A percentile compares a stretch with the other conserved stretches of the same genome.
Evolutionary conservation across 2,329 filamentous ascomycete genomes (phyloP).

Genomic region (Colletotrichum neosansevieriae): DNA sequence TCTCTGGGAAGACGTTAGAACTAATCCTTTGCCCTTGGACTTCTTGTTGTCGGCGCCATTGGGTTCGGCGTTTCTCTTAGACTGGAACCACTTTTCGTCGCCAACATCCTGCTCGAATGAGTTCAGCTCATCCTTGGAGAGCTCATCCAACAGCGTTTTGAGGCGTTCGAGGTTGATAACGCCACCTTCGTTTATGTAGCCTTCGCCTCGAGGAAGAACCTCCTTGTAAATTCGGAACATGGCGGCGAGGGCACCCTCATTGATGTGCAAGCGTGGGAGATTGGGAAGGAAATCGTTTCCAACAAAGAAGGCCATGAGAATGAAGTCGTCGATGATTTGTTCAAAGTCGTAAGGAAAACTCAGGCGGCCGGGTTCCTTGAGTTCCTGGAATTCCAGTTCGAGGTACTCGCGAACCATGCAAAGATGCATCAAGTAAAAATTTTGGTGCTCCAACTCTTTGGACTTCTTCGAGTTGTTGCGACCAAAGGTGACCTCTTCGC

Average conservation of each 20-base stretch:
- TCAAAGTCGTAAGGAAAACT: conserved; percentile 92
- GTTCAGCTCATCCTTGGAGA: conserved; percentile 89
- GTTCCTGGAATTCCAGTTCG: conserved; percentile 95
- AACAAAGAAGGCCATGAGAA: conserved; percentile 99
- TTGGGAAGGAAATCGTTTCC: conserved; percentile 99
- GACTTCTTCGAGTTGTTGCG: conserved; percentile 88
- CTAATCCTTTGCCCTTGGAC: conserved; percentile 69
- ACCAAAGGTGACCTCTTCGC: conserved; percentile 98
- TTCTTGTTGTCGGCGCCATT: conserved; percentile 67
- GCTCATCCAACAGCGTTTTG: conserved; percentile 80
- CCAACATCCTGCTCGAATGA: conserved; percentile 92
- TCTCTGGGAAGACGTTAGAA: conserved; percentile 84
- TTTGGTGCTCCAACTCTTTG: conserved; percentile 97
- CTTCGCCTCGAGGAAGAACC: conserved; percentile 85
- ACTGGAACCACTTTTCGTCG: conserved; percentile 91
- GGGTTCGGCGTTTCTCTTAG: conserved; percentile 80
- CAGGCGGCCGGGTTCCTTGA: conserved; percentile 79
- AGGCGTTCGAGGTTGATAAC: conserved; percentile 89
- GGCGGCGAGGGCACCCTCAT: conserved; percentile 93
- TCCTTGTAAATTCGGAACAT: conserved; percentile 99
- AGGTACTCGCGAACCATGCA: conserved; percentile 98
- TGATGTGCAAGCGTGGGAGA: conserved; percentile 95
- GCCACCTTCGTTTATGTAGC: conserved; percentile 96
- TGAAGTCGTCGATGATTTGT: conserved; percentile 98
- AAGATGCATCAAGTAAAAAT: conserved; percentile 96